phyloP scores from a whole-genome alignment of 768 basidiomycete genomes.

The Pleurotus salmoneostramineus region DNA sequence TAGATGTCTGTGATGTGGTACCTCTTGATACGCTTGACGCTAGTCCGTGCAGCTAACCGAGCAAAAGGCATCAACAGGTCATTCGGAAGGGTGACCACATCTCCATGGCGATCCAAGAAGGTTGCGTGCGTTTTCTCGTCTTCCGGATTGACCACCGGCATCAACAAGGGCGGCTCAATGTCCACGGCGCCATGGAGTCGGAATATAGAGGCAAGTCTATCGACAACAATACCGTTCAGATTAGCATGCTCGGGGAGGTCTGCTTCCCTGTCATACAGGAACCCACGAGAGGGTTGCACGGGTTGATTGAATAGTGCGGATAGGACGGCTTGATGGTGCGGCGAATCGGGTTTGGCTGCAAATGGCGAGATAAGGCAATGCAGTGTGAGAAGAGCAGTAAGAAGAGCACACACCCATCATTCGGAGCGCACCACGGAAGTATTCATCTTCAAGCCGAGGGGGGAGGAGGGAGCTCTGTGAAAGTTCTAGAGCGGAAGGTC shows the following conservation, averaged over 20 bases:
- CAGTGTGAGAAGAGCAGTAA: not conserved
- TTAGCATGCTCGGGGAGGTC: slow-evolving; percentile 68
- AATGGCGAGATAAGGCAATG: not conserved
- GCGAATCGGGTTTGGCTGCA: slow-evolving; percentile 74
- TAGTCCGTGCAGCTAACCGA: slow-evolving; percentile 70
- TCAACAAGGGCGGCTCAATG: slow-evolving; percentile 80
- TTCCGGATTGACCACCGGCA: slow-evolving; percentile 62
- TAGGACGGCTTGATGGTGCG: slow-evolving; percentile 76
- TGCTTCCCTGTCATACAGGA: slow-evolving; percentile 70
- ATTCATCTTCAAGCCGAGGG: slow-evolving; percentile 75
- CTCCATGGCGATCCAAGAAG: slow-evolving; percentile 79
- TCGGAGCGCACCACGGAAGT: slow-evolving; percentile 74
- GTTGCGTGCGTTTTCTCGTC: slow-evolving; percentile 65
- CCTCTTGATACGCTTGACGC: slow-evolving; percentile 71
- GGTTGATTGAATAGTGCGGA: slow-evolving; percentile 75
- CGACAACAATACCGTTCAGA: slow-evolving; percentile 72
- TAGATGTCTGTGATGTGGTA: slow-evolving; percentile 77
- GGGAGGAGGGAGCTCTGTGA: slow-evolving; percentile 79
- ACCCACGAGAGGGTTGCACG: slow-evolving; percentile 57
- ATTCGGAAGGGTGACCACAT: slow-evolving; percentile 69
- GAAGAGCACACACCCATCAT: slow-evolving; percentile 58
- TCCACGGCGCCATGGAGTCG: slow-evolving; percentile 88
- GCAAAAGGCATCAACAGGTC: slow-evolving; percentile 76
- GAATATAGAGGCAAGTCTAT: slow-evolving; percentile 74
- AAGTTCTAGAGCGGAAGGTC: slow-evolving; percentile 81